Conservation (phyloP, 2,329 filamentous ascomycete species). For the Trichoderma sp. region DNA sequence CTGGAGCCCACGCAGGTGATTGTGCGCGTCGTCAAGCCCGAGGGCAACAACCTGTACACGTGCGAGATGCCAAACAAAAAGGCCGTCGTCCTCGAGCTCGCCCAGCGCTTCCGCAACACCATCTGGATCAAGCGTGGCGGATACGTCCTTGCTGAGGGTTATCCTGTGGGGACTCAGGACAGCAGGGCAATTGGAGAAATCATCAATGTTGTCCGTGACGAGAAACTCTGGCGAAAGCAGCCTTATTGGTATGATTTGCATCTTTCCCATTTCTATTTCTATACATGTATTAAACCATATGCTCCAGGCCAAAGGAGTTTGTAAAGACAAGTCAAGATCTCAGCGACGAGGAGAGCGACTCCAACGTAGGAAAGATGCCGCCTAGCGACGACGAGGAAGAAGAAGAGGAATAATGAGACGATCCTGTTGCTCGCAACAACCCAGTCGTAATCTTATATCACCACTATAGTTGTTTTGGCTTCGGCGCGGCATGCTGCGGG, state of each 20-base stretch:
- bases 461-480: slow-evolving; percentile 2
- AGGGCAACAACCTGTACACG: slow-evolving; percentile 86
- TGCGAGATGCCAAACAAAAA: slow-evolving; percentile 69
- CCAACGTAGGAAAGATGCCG: slow-evolving; percentile 80
- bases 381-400: slow-evolving; percentile 77
- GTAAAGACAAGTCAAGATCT: slow-evolving; percentile 60
- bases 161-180: slow-evolving; percentile 61
- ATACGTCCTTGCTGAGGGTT: slow-evolving; percentile 77
- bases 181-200: slow-evolving; percentile 87
- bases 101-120: slow-evolving; percentile 80
- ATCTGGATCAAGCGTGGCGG: slow-evolving; percentile 91
- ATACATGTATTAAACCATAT: background rate
- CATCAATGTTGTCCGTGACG: slow-evolving; percentile 86
- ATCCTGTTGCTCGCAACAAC: slow-evolving; percentile 5
- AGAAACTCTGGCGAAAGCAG: slow-evolving; percentile 88
- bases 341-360: slow-evolving; percentile 73
- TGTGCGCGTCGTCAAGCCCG: slow-evolving; percentile 74
- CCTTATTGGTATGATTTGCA: slow-evolving; percentile 69
- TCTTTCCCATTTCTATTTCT: background rate
- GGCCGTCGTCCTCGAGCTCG: slow-evolving; percentile 74
- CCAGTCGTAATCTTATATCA: background rate
- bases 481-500: background rate
- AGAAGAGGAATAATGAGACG: slow-evolving; percentile 25
- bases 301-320: slow-evolving; percentile 75
- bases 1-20: slow-evolving; percentile 64